phyloP scores from a whole-genome alignment of 2,329 filamentous ascomycete genomes.

The Aspergillus ustus region DNA sequence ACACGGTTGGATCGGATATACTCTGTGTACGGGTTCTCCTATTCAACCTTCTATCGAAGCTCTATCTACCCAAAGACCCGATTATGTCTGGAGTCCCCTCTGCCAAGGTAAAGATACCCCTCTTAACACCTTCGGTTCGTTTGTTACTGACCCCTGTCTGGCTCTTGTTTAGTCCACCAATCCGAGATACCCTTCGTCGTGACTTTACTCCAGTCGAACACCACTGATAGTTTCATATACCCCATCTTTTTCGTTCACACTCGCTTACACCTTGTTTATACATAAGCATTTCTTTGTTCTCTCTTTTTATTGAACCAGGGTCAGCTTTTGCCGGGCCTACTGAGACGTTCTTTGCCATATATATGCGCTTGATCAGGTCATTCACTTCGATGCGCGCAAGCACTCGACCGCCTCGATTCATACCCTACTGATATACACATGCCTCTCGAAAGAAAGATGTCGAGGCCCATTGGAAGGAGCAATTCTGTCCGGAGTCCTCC shows the following conservation, averaged over 20 bases:
- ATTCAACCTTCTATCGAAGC: slow-evolving; percentile 9
- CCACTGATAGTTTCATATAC: slow-evolving; percentile 10
- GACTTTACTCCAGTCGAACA: slow-evolving; percentile 1
- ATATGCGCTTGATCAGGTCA: background rate
- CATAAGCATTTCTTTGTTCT: slow-evolving; percentile 3
- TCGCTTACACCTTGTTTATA: slow-evolving; percentile 12
- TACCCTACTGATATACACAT: background rate
- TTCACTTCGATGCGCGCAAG: slow-evolving; percentile 4
- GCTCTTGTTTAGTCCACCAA: slow-evolving; percentile 19
- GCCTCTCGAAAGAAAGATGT: slow-evolving; percentile 17
- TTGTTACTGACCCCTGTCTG: slow-evolving; percentile 16
- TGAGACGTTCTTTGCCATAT: slow-evolving; percentile 9
- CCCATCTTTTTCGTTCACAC: slow-evolving; percentile 6
- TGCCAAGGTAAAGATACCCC: slow-evolving; percentile 18
- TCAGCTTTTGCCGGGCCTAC: background rate
- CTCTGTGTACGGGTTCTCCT: background rate
- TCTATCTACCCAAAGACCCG: background rate
- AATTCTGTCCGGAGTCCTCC: slow-evolving; percentile 16
- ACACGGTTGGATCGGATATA: background rate
- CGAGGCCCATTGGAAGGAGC: slow-evolving; percentile 17
- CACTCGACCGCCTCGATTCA: slow-evolving; percentile 3
- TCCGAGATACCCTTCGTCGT: slow-evolving; percentile 10
- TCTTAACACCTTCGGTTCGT: slow-evolving; percentile 4
- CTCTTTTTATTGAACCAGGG: background rate
- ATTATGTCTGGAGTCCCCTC: slow-evolving; percentile 11